Base-by-base conservation (phyloP, 2,329 filamentous ascomycete genomes). In the Diaporthe sp. region DNA sequence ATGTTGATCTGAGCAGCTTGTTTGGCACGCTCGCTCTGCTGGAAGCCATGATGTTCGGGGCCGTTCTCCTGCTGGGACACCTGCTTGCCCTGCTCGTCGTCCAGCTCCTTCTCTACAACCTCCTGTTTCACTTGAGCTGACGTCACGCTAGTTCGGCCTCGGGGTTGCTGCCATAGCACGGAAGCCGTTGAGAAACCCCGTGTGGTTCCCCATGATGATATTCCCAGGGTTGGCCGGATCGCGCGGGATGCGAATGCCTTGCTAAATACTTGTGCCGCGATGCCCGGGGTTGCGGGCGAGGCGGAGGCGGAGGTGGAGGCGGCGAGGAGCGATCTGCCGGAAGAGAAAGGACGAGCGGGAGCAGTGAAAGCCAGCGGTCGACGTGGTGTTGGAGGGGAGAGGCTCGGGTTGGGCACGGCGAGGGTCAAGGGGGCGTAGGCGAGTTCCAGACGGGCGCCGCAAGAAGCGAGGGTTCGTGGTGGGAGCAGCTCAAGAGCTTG, bases 1-100 rank as follows among this genome's bases (percentile, higher is more conserved):
- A 98, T 87, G 82, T 99, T 97, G 78, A 99, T 89, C 81, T 98
- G 93, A 3, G 96, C 94, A 15, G 96, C 97, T 80, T 95, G 92
- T 17, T 92, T 90, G 45, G 96, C 75, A 83, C 93, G 96, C 82
- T 97, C 96, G 74, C 94, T 96, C 79, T 91, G 88, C 77, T 89
- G 89, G 81, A 95, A 83, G 2, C 80, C 82, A 77, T 82, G 79
- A 38, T 78, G 77, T 54, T 78, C 77, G 19, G 80, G 75, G 60
- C 80, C 77, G 73, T 82, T 79, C 75, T 82, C 80, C 70, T 82
- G 80, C 30, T 82, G 75, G 75, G 81, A 77, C 77, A 79, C 79
- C 40, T 81, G 77, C 25, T 78, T 75, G 35, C 77, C 71, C 35
- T 66, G 55, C 30, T 79, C 73, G 60, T 75, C 74, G 40, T 77